Percentiles rank a stretch among this genome's conserved stretches.
Conservation (phyloP, 495 filamentous ascomycete species). For the Achaetomiella virescens region DNA sequence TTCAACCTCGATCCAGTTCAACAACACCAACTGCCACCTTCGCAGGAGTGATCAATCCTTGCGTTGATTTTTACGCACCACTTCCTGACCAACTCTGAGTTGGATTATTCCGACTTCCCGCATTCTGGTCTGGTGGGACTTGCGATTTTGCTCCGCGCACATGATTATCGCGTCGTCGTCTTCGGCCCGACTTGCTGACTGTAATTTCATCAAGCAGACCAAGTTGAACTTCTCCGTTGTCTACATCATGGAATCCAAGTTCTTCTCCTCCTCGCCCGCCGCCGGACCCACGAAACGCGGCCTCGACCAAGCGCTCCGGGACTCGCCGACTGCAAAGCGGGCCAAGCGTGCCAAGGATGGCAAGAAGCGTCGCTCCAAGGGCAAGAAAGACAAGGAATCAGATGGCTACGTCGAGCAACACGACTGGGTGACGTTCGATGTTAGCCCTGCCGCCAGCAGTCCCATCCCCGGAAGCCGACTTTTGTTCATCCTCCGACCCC, state of each 20-base stretch:
- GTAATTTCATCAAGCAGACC: too few species aligned
- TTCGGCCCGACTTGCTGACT: neutral
- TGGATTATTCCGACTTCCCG: too few species aligned
- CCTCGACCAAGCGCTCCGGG: neutral
- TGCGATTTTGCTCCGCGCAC: too few species aligned
- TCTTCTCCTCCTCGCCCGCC: neutral
- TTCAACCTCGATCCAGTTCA: too few species aligned
- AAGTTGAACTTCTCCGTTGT: neutral
- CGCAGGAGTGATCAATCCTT: too few species aligned
- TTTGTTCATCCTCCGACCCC: neutral
- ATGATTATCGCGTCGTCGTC: neutral
- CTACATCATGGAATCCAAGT: slow-evolving; percentile 1
- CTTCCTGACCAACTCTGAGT: too few species aligned
- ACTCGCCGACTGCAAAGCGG: slow-evolving; percentile 11
- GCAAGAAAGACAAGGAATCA: neutral
- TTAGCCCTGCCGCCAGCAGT: neutral
- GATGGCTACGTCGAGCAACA: neutral
- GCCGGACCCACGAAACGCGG: slow-evolving; percentile 1
- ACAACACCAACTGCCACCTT: too few species aligned
- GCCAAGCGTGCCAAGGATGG: slow-evolving; percentile 1
- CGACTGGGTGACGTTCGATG: neutral
- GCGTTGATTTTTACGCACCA: too few species aligned
- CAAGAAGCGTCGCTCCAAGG: neutral
- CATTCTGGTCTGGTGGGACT: too few species aligned
- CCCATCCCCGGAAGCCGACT: neutral